phyloP scores from a whole-genome alignment of 2,329 filamentous ascomycete species.

The Periconia digitata region DNA sequence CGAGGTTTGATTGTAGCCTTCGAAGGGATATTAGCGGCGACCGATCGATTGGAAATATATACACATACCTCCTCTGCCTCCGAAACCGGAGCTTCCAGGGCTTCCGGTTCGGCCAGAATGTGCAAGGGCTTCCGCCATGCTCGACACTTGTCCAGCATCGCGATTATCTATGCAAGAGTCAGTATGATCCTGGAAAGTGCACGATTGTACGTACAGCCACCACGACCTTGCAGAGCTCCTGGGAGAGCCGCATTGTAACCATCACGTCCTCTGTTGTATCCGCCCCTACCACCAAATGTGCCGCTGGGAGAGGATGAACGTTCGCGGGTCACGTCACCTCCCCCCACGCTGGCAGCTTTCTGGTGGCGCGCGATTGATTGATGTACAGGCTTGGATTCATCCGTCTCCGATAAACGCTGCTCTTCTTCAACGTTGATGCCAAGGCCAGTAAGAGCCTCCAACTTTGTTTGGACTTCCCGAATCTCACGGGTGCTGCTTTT shows the following conservation, averaged over 20 bases:
- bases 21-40: too few relatives aligned
- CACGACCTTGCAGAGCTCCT: slow-evolving; percentile 31
- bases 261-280: slow-evolving; percentile 38
- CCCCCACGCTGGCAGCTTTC: slow-evolving; percentile 31
- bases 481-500: slow-evolving; percentile 28
- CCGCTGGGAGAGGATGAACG: slow-evolving; percentile 35
- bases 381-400: slow-evolving; percentile 32
- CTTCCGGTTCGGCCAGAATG: slow-evolving; percentile 21
- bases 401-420: slow-evolving; percentile 26
- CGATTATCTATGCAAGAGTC: slow-evolving; percentile 14
- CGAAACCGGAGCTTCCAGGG: slow-evolving; percentile 16
- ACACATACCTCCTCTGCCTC: slow-evolving; percentile 10
- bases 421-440: slow-evolving; percentile 40
- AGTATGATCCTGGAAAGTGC: too few relatives aligned
- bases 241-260: slow-evolving; percentile 38
- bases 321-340: slow-evolving; percentile 20
- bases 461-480: slow-evolving; percentile 27
- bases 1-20: slow-evolving; percentile 26
- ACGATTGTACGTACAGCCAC: slow-evolving; percentile 19
- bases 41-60: too few relatives aligned
- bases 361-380: slow-evolving; percentile 30
- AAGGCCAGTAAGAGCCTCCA: slow-evolving; percentile 33
- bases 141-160: slow-evolving; percentile 17
- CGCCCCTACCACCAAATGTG: slow-evolving; percentile 33
- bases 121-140: slow-evolving; percentile 22